Evolutionary conservation across 2,329 filamentous ascomycete species (phyloP).

Genomic region (Sphaerulina populicola): DNA sequence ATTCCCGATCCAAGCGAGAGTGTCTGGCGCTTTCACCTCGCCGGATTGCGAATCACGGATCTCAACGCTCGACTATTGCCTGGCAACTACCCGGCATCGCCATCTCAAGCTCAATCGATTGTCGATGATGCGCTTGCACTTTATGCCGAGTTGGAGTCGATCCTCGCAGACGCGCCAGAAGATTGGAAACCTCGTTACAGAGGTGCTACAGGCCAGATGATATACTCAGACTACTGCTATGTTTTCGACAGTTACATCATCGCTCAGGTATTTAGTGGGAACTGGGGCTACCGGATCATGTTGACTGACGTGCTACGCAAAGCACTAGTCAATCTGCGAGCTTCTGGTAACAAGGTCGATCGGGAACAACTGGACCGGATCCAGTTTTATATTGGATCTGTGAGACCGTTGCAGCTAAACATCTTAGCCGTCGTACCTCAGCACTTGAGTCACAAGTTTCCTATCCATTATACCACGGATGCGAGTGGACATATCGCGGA

Average conservation of each 20-base stretch:
- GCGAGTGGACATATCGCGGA: background rate
- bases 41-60: conserved; percentile 9
- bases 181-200: conserved; percentile 13
- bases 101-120: conserved; percentile 5
- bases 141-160: conserved; percentile 13
- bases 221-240: conserved; percentile 15
- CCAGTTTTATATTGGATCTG: conserved; percentile 4
- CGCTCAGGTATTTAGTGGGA: conserved; percentile 13
- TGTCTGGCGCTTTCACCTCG: conserved; percentile 13
- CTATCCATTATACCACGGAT: conserved; percentile 8
- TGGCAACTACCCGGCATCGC: conserved; percentile 11
- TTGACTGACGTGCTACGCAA: conserved; percentile 15
- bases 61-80: conserved; percentile 14
- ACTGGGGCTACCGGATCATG: conserved; percentile 14
- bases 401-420: conserved; percentile 11
- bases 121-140: conserved; percentile 7
- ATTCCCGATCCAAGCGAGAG: conserved; percentile 10
- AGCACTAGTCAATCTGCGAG: conserved; percentile 6
- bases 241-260: conserved; percentile 15
- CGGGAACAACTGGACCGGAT: conserved; percentile 7
- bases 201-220: conserved; percentile 7
- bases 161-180: conserved; percentile 8
- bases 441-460: conserved; percentile 7
- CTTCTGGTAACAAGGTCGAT: conserved; percentile 1
- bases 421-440: conserved; percentile 14